Evolutionary conservation across 345 rosid species (phyloP).

Genomic region (Salix purpurea): DNA sequence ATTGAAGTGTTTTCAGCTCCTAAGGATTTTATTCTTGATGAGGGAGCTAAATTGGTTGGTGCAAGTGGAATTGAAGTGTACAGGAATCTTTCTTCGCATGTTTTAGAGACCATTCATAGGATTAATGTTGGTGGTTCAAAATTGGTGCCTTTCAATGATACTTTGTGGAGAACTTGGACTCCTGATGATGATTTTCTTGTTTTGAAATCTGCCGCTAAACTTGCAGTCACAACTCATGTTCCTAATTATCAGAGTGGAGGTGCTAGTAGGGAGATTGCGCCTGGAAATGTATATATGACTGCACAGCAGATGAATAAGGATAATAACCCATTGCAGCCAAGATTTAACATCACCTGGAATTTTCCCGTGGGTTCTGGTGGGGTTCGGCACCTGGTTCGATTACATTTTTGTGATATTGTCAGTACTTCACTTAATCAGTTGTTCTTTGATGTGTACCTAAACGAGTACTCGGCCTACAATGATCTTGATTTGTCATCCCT

Average conservation of each 20-base stretch:
- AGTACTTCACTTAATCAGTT: slow-evolving; percentile 70
- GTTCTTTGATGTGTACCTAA: slow-evolving; percentile 71
- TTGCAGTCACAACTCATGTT: slow-evolving; percentile 36
- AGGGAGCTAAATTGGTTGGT: slow-evolving; percentile 52
- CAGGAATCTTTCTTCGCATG: slow-evolving; percentile 51
- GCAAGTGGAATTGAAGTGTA: slow-evolving; percentile 40
- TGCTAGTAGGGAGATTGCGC: slow-evolving; percentile 63
- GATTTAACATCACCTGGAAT: slow-evolving; percentile 74
- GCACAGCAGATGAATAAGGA: slow-evolving; percentile 84
- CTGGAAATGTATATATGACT: slow-evolving; percentile 82
- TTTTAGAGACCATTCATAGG: slow-evolving; percentile 73
- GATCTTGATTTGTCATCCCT: slow-evolving; percentile 79
- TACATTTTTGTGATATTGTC: slow-evolving; percentile 93
- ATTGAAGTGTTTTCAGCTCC: slow-evolving; percentile 84
- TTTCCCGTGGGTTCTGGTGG: slow-evolving; percentile 52
- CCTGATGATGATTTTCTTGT: slow-evolving; percentile 72
- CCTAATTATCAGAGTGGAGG: slow-evolving; percentile 80
- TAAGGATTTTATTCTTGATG: slow-evolving; percentile 51
- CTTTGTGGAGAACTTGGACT: slow-evolving; percentile 91
- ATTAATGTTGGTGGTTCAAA: slow-evolving; percentile 84
- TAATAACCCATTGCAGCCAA: slow-evolving; percentile 33
- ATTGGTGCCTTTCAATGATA: slow-evolving; percentile 83
- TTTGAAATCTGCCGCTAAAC: slow-evolving; percentile 63
- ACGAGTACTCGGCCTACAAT: slow-evolving; percentile 50
- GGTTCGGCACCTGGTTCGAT: slow-evolving; percentile 60